Evolutionary conservation across 495 filamentous ascomycete genomes (phyloP), one percentile per base, ranked within the genome.

Genomic region (Tuber indicum): DNA sequence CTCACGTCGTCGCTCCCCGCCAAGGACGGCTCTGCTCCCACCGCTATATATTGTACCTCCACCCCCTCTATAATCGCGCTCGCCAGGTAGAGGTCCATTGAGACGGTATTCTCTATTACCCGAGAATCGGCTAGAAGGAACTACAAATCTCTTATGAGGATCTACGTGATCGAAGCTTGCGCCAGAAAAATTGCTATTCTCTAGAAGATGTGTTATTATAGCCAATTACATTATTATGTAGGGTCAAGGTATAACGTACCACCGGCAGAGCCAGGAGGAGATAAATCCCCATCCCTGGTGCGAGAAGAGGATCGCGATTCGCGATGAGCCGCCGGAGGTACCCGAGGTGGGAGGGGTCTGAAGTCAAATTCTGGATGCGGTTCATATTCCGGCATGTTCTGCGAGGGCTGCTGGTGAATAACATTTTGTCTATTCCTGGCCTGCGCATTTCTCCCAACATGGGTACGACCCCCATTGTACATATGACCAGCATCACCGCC

Each of bases 111-210:
- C 81, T 14, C 75, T 75, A 43, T 74, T 73, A 43, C 74, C 72
- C 46, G 75, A 52, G 46, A 74, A 36, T 74, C 26, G 73, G 36
- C 74, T 77, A n/a, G 71, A 72, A 49, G 81, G 77, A 21, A 82
- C 72, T 43, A 81, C 71, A 47, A 76, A 82, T 23, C 74, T 62
- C 46, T 80, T 76, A 26, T 75, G 81, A 7, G 77, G 73, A 8
- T 77, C 81, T 19, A 62, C 52, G 32, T 71, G 42, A 10, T 78
- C 78, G 36, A 76, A 83, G 43, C 81, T 82, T 19, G 49, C 72
- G 26, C 76, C 78, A 12, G 81, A 82, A 72, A 83, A 80, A 43
- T 77, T 74, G 58, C 81, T 83, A 71, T 81, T 81, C 19, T 44
- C 73, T n/a, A 81, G 75, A 43, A 75, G 81, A 83, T 39, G 81